Conservation (phyloP, 345 rosid species). For the Brassica cretica region DNA sequence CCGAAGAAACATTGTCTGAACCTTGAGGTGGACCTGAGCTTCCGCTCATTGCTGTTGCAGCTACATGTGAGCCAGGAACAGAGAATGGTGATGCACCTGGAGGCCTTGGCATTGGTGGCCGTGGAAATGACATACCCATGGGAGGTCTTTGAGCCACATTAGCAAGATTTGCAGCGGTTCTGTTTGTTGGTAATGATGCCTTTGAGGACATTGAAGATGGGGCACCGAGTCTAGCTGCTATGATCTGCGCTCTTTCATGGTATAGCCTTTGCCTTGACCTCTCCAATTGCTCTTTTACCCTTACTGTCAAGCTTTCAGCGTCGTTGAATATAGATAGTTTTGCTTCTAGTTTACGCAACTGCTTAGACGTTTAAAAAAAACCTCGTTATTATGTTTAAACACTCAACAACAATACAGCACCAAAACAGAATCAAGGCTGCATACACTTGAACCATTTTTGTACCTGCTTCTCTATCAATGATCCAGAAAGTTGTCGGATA, state of each 20-base stretch:
- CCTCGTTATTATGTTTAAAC: conserved; percentile 1
- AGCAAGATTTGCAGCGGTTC: conserved; percentile 63
- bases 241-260: conserved; percentile 92
- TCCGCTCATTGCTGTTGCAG: conserved; percentile 53
- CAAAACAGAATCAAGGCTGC: conserved; percentile 9
- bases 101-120: conserved; percentile 73
- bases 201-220: conserved; percentile 65
- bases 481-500: conserved; percentile 69
- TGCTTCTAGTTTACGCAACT: conserved; percentile 86
- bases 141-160: conserved; percentile 69
- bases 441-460: background rate
- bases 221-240: conserved; percentile 78
- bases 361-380: conserved; percentile 13
- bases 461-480: conserved; percentile 90
- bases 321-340: conserved; percentile 86
- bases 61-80: conserved; percentile 49
- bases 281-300: conserved; percentile 87
- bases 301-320: conserved; percentile 60
- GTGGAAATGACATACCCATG: conserved; percentile 57
- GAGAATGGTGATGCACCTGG: conserved; percentile 43
- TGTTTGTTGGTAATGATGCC: conserved; percentile 59
- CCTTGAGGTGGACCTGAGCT: conserved; percentile 50
- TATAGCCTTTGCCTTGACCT: conserved; percentile 85
- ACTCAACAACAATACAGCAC: background rate
- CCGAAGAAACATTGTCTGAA: conserved; percentile 32